Percentiles rank a stretch among this genome's conserved stretches.
These are phyloP conservation scores for Tolypocladium tropicale DNA, from an alignment of 2,329 filamentous ascomycete species.

Conservation along the genomic window DNA sequence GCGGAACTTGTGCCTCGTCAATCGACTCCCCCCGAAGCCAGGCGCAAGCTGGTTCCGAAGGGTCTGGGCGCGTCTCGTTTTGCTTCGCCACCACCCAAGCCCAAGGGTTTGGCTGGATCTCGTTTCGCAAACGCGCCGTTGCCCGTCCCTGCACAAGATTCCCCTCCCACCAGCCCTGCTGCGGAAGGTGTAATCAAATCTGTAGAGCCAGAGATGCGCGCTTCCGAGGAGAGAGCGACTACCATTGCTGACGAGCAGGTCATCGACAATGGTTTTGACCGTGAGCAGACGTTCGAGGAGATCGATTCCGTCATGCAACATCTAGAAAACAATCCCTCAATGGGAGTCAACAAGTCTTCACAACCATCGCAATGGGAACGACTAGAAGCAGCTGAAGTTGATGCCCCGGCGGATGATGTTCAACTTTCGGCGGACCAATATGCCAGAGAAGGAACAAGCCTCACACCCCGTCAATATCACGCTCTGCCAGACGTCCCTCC, in stretches of 20 bases:
- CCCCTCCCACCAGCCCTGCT: slow-evolving; percentile 14
- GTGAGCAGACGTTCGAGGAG: slow-evolving; percentile 59
- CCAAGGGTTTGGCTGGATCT: slow-evolving; percentile 32
- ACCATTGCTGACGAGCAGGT: not conserved
- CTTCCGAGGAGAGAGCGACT: not conserved
- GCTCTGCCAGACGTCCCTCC: slow-evolving; percentile 34
- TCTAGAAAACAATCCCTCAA: slow-evolving; percentile 60
- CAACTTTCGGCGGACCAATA: slow-evolving; percentile 38
- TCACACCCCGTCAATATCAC: slow-evolving; percentile 51
- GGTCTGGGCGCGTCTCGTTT: slow-evolving; percentile 37
- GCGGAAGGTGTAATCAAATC: slow-evolving; percentile 16
- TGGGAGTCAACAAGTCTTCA: slow-evolving; percentile 58
- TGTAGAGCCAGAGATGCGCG: slow-evolving; percentile 14
- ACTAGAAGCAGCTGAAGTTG: slow-evolving; percentile 16
- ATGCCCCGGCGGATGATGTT: slow-evolving; percentile 42
- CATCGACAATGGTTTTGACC: slow-evolving; percentile 8
- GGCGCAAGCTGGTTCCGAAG: slow-evolving; percentile 21
- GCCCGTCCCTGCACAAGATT: slow-evolving; percentile 10
- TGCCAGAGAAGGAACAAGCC: slow-evolving; percentile 63
- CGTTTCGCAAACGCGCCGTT: slow-evolving; percentile 32
- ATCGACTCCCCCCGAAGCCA: slow-evolving; percentile 9
- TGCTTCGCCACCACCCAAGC: slow-evolving; percentile 32
- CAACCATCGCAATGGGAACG: slow-evolving; percentile 33
- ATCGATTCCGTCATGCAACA: slow-evolving; percentile 90
- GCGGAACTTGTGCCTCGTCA: slow-evolving; percentile 10